Evolutionary conservation across 192 early-diverging fungal species (phyloP), one percentile per base, ranked within the genome.

Genomic region (Coemansia sp.): DNA sequence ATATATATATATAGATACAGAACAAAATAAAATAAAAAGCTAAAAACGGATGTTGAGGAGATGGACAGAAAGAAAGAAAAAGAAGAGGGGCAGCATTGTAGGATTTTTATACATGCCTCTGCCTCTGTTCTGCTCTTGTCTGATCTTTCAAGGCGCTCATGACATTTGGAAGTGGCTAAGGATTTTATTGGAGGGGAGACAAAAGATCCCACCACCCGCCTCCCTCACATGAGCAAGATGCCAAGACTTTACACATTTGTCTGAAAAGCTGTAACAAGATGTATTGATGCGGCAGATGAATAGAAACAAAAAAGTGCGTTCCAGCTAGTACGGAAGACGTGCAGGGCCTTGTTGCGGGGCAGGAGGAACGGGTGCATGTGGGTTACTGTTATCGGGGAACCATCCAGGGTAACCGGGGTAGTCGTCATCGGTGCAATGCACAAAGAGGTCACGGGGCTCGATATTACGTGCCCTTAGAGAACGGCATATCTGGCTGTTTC

Each of bases 401-500:
- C 26, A 30, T 6, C 26, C 52, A 12, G 26, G 23, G 16, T 9
- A 28, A 20, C 25, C 7, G n/a, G 10, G 7, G 3, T 56, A 16
- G 16, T 33, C 53, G 7, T 34, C 53, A 16, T 56, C 53, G 16
- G 40, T 40, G 33, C 65, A 67, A 21, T 67, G 42, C 7, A 67
- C 65, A 15, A 58, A 67, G 31, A 67, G 45, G 16, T 67, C 65
- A 1, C 40, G 23, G 13, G 65, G 65, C 39, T 67, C 52, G 21
- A 67, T 43, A 3, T 51, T 59, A 7, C 31, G 35, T 1, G 57
- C 45, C 20, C 34, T 67, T 3, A 67, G 26, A 6, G 42, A 42
- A 31, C 57, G 52, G 25, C 65, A 67, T 10, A 48, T 45, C 21
- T 56, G 56, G 21, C 43, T 48, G 65, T 55, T 57, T 7, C 37